These are phyloP conservation scores for Helminthosporium solani DNA, from an alignment of 2,329 filamentous ascomycete genomes.

Conservation along the genomic window DNA sequence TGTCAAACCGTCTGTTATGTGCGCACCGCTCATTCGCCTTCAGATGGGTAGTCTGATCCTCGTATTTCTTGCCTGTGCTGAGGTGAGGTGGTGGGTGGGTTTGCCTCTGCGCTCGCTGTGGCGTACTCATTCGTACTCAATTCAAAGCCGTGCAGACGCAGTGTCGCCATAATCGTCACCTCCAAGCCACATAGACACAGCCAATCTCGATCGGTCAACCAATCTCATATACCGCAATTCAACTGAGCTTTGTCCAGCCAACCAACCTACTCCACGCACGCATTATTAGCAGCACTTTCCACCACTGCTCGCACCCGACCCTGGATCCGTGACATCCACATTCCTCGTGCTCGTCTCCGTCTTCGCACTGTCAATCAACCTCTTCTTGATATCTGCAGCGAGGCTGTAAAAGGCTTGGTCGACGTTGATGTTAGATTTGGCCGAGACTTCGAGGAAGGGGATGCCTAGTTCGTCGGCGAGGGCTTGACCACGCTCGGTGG, in stretches of 20 bases:
- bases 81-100: no score
- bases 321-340: constrained; percentile 39
- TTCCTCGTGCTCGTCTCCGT: constrained; percentile 53
- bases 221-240: background rate
- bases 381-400: constrained; percentile 96
- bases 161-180: no score
- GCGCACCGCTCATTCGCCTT: no score
- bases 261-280: background rate
- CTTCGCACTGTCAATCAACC: constrained; percentile 88
- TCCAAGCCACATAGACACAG: no score
- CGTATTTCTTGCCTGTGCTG: no score
- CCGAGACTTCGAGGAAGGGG: constrained; percentile 96
- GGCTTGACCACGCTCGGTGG: constrained; percentile 87
- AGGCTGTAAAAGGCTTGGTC: constrained; percentile 98
- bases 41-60: no score
- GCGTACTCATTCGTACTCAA: no score
- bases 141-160: no score
- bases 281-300: constrained; percentile 41
- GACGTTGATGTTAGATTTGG: constrained; percentile 99
- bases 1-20: no score
- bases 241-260: no score
- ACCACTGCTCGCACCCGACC: constrained; percentile 33
- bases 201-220: background rate
- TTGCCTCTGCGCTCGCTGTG: no score
- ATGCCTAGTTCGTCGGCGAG: constrained; percentile 95